Percentiles rank a stretch among this genome's conserved stretches.
These are phyloP conservation scores for Suillus subaureus DNA, from an alignment of 768 basidiomycete genomes.

Conservation along the genomic window DNA sequence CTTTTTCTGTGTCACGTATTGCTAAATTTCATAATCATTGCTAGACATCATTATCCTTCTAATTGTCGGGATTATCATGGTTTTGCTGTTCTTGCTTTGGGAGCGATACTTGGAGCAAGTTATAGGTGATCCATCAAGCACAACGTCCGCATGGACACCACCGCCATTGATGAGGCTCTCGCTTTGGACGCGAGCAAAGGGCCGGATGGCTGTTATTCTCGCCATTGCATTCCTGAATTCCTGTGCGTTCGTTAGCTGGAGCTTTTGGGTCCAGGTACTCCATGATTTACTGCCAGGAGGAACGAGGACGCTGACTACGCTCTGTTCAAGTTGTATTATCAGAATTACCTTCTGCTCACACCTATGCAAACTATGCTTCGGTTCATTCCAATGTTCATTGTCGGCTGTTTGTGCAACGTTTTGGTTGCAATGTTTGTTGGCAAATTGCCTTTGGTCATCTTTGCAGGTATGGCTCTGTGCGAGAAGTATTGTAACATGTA, in stretches of 20 bases:
- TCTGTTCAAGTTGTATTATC: slow-evolving; percentile 62
- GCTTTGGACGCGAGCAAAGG: slow-evolving; percentile 62
- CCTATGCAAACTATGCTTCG: slow-evolving; percentile 67
- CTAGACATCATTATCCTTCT: slow-evolving; percentile 73
- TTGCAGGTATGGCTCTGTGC: slow-evolving; percentile 49
- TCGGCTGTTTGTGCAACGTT: slow-evolving; percentile 66
- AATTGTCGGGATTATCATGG: slow-evolving; percentile 57
- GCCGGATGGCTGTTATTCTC: slow-evolving; percentile 64
- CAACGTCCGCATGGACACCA: slow-evolving; percentile 38
- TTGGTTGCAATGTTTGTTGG: slow-evolving; percentile 65
- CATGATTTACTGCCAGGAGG: not conserved
- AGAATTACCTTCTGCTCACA: slow-evolving; percentile 55
- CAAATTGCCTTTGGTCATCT: slow-evolving; percentile 53
- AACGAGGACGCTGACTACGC: not conserved
- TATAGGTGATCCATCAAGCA: slow-evolving; percentile 14
- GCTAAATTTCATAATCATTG: slow-evolving; percentile 22
- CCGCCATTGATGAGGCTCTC: slow-evolving; percentile 69
- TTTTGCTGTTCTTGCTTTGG: slow-evolving; percentile 64
- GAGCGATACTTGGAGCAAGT: slow-evolving; percentile 58
- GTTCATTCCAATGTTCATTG: slow-evolving; percentile 70
- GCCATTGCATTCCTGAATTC: slow-evolving; percentile 63
- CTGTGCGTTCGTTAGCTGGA: slow-evolving; percentile 57
- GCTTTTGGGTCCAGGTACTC: slow-evolving; percentile 48
- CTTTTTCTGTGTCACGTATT: slow-evolving; percentile 3
- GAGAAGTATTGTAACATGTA: not conserved